Conservation (phyloP, 1,284 basidiomycete genomes). For the Naganishia sp. region DNA sequence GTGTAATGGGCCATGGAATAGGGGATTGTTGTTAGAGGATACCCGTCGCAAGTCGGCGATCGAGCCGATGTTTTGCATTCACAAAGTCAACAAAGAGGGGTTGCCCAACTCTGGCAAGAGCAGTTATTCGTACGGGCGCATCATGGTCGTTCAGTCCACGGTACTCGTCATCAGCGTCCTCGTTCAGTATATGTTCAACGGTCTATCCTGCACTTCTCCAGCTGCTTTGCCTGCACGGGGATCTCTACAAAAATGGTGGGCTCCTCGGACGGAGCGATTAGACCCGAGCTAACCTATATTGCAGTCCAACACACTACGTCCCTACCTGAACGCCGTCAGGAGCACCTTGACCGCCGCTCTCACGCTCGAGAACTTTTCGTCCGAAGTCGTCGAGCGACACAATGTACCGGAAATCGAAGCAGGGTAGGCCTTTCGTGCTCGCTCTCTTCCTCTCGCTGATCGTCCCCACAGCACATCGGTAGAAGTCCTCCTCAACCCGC, state of each 20-base stretch:
- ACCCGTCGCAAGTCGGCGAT: neutral
- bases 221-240: neutral
- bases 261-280: neutral
- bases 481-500: slow-evolving; percentile 89
- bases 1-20: neutral
- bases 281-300: neutral
- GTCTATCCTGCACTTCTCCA: neutral
- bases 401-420: slow-evolving; percentile 94
- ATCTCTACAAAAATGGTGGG: slow-evolving; percentile 2
- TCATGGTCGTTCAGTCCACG: neutral
- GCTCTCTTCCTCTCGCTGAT: neutral
- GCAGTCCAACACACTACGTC: slow-evolving; percentile 71
- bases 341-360: slow-evolving; percentile 95
- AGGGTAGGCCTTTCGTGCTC: slow-evolving; percentile 58
- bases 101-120: neutral
- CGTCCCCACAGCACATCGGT: slow-evolving; percentile 69
- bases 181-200: neutral
- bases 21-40: slow-evolving; percentile 1
- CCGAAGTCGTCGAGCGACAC: slow-evolving; percentile 94
- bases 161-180: neutral
- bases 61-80: slow-evolving; percentile 3
- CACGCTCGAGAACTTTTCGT: slow-evolving; percentile 95
- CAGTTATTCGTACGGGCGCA: neutral
- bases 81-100: slow-evolving; percentile 15
- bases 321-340: slow-evolving; percentile 93